Conservation (phyloP, 2,329 filamentous ascomycete genomes). For the Stemphylium vesicarium region DNA sequence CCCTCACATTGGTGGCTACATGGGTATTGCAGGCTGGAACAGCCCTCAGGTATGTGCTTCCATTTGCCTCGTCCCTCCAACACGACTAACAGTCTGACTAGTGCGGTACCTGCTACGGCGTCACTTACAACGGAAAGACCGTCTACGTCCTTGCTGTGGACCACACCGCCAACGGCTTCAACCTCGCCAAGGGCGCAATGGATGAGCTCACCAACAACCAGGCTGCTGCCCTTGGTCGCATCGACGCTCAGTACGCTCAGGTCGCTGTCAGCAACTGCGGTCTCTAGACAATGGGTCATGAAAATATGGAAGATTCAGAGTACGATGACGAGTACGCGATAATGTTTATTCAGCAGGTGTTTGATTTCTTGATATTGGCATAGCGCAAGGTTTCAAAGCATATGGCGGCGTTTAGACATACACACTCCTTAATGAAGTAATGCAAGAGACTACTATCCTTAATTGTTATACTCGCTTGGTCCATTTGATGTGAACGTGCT, state of each 20-base stretch:
- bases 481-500: too few species aligned
- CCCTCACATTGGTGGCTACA: constrained; percentile 58
- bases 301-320: not conserved
- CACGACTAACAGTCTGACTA: constrained; percentile 27
- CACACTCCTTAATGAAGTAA: constrained; percentile 19
- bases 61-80: not conserved
- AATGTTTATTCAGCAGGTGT: constrained; percentile 11
- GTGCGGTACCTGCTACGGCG: constrained; percentile 61
- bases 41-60: constrained; percentile 32
- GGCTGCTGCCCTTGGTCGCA: constrained; percentile 53
- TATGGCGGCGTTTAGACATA: constrained; percentile 11
- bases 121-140: constrained; percentile 56
- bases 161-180: constrained; percentile 55
- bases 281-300: constrained; percentile 18
- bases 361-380: constrained; percentile 3
- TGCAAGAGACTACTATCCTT: constrained; percentile 2
- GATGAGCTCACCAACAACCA: constrained; percentile 56
- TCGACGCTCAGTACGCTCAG: constrained; percentile 51
- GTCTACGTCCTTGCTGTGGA: constrained; percentile 60
- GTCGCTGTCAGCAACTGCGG: constrained; percentile 48
- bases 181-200: constrained; percentile 57
- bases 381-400: constrained; percentile 6
- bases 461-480: too few species aligned
- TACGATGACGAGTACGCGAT: not conserved
- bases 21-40: constrained; percentile 57